These are phyloP conservation scores for Vitis hybrid DNA, from an alignment of 177 flowering plant genomes.

Conservation along the genomic window DNA sequence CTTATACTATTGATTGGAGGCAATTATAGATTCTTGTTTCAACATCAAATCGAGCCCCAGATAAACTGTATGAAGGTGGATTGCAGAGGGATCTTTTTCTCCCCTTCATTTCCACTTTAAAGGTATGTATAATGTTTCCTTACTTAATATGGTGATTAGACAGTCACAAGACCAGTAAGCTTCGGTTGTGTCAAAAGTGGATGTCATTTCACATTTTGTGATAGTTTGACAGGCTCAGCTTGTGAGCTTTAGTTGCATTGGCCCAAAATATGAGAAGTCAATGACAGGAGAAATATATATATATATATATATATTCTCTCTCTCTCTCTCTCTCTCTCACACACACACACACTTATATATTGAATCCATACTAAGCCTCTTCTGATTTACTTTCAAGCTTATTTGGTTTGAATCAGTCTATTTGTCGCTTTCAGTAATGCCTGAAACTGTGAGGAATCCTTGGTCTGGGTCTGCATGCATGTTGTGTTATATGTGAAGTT, in stretches of 20 bases:
- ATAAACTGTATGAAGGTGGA: conserved; percentile 90
- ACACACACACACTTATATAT: too few species aligned
- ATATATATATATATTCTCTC: too few species aligned
- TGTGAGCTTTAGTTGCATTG: too few species aligned
- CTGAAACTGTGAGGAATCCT: background rate
- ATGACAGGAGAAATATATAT: too few species aligned
- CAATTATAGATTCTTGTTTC: conserved; percentile 83
- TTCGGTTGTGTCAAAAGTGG: background rate
- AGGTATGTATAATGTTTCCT: conserved; percentile 43
- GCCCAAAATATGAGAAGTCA: too few species aligned
- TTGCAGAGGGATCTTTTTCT: conserved; percentile 96
- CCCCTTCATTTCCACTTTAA: conserved; percentile 88
- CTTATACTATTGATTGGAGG: conserved; percentile 17
- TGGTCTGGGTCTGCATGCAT: background rate
- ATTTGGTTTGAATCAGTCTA: background rate
- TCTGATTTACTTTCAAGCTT: background rate
- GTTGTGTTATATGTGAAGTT: background rate
- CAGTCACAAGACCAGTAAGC: background rate
- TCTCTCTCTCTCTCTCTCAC: too few species aligned
- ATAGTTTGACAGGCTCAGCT: too few species aligned
- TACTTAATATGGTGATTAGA: background rate
- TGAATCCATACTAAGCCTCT: background rate
- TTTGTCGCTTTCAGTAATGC: background rate
- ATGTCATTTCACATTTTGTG: too few species aligned
- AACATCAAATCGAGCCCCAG: conserved; percentile 99